Percentiles rank a stretch among this genome's conserved stretches.
phyloP scores from a whole-genome alignment of 768 basidiomycete genomes.

The Ephemerocybe angulata region DNA sequence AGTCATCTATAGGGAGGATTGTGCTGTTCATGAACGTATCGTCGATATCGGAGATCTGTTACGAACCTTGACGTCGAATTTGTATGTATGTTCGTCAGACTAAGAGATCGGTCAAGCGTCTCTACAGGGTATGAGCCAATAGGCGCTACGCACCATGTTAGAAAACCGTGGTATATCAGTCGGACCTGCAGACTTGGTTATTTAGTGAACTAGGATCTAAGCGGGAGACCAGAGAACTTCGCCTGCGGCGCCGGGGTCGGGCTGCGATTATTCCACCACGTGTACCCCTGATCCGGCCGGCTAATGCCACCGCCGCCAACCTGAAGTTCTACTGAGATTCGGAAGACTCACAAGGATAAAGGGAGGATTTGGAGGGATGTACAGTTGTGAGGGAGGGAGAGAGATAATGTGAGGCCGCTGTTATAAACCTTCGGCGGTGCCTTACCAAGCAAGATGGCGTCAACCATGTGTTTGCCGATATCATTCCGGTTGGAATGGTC shows the following conservation, averaged over 20 bases:
- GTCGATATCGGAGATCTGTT: background rate
- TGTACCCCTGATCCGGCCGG: background rate
- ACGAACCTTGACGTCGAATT: conserved; percentile 79
- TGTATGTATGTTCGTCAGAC: conserved; percentile 53
- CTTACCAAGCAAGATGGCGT: conserved; percentile 4
- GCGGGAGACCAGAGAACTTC: too few relatives aligned
- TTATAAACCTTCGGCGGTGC: background rate
- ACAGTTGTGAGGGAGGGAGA: background rate
- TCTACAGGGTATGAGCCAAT: background rate
- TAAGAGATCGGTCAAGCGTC: background rate
- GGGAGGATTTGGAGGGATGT: background rate
- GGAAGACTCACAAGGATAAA: background rate
- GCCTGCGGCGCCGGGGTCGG: too few relatives aligned
- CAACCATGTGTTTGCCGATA: too few relatives aligned
- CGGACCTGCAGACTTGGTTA: too few relatives aligned
- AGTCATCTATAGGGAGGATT: conserved; percentile 57
- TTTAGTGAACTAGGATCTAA: too few relatives aligned
- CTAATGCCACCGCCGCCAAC: background rate
- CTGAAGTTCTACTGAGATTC: background rate
- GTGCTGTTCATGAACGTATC: background rate
- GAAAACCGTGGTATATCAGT: too few relatives aligned
- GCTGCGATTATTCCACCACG: background rate
- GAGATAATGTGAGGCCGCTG: background rate
- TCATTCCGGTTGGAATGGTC: too few relatives aligned
- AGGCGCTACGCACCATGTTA: conserved; percentile 1